A percentile compares a stretch with the other conserved stretches of the same genome.
These are phyloP conservation scores for Peterozyma toletana DNA, from an alignment of 805 yeast genomes.

Conservation along the genomic window DNA sequence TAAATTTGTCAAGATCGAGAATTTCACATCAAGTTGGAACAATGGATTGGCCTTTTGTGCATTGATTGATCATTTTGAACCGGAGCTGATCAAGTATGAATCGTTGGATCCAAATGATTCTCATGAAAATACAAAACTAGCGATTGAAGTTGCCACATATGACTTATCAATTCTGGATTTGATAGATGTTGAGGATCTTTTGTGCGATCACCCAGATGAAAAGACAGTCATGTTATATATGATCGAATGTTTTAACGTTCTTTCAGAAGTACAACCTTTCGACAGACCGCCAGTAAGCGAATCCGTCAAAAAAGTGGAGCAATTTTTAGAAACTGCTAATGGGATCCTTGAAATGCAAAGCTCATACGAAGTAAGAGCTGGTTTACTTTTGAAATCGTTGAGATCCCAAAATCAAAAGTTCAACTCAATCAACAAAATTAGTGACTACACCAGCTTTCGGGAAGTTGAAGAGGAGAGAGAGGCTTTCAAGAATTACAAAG, in stretches of 20 bases:
- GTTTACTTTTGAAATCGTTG: conserved; percentile 13
- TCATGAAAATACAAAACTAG: conserved; percentile 24
- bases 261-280: conserved; percentile 9
- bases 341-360: conserved; percentile 21
- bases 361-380: conserved; percentile 23
- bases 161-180: conserved; percentile 42
- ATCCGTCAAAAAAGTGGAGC: conserved; percentile 25
- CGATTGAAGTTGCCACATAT: conserved; percentile 35
- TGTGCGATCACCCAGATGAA: conserved; percentile 47
- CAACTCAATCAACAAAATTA: conserved; percentile 2
- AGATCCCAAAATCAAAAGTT: neutral
- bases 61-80: conserved; percentile 31
- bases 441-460: conserved; percentile 16
- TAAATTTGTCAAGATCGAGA: conserved; percentile 28
- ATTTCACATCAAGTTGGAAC: conserved; percentile 53
- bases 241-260: conserved; percentile 50
- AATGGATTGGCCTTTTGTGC: conserved; percentile 42
- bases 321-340: conserved; percentile 24
- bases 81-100: conserved; percentile 29
- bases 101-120: conserved; percentile 19
- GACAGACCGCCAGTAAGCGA: neutral
- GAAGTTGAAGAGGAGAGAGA: conserved; percentile 18
- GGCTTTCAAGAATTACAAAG: conserved; percentile 19
- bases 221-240: conserved; percentile 50
- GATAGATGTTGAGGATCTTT: conserved; percentile 49